Evolutionary conservation across 768 basidiomycete species (phyloP), one percentile per base, ranked within the genome.

Genomic region (Lactarius psammicola): DNA sequence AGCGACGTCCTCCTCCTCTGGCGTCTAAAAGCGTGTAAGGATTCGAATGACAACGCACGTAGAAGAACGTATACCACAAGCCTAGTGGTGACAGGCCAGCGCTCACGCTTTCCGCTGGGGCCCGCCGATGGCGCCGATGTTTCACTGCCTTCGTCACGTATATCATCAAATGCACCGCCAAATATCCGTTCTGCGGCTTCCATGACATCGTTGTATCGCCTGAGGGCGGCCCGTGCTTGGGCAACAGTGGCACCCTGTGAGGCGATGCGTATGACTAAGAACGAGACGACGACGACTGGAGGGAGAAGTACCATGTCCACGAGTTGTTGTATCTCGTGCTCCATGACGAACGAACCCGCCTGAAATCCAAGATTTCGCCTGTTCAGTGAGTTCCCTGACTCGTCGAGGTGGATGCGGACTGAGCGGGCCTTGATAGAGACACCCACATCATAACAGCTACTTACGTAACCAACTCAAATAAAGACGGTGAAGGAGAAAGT

Each of bases 181-280:
- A 93, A 90, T 66, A 93, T 86, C 55, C 82, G 82, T 75, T 94
- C 94, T 2, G 94, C 94, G 17, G 95, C 95, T 73, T 91, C 82
- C 90, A 93, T 92, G 40, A 95, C 93, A 81, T 98, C 94, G 68
- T 86, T 90, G 74, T 90, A 84, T 71, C 87, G 86, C 68, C 81
- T 84, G 73, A 97, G 77, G 20, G 95, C 95, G 34, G 89, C 91
- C 70, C 84, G 85, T 46, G 95, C 95, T 78, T 95, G 91, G 15
- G 86, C 84, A 13, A 77, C 74, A 0, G 89, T 91, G 34, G 93
- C 93, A 70, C 95, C 95, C 95, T 95, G 64, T 44, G 62, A 63
- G 30, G n/a, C 49, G 11, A 26, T n/a, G 54, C 46, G 23, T 57
- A 28, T 26, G 58, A 28, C 49, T 49, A n/a, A 53, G 58, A 7